These are phyloP conservation scores for Russula sp. DNA, from an alignment of 768 basidiomycete species.

Conservation along the genomic window DNA sequence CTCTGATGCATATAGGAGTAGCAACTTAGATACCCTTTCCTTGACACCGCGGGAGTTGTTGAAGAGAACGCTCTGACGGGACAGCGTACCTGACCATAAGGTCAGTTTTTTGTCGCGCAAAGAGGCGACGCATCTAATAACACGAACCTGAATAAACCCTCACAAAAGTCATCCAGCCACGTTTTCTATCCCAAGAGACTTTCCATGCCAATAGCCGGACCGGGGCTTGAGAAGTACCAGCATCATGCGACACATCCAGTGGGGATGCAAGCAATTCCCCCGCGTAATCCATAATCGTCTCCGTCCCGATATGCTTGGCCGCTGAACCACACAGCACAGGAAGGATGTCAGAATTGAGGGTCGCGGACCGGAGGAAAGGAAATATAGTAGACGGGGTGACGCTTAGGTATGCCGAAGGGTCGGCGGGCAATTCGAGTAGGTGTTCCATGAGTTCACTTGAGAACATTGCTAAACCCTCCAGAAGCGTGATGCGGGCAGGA, in stretches of 20 bases:
- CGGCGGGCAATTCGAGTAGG: constrained; percentile 55
- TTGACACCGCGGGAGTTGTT: constrained; percentile 67
- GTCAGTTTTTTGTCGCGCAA: constrained; percentile 23
- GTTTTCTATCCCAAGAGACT: constrained; percentile 76
- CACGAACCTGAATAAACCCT: constrained; percentile 78
- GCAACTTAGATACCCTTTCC: constrained; percentile 71
- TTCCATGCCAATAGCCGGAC: constrained; percentile 81
- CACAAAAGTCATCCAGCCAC: constrained; percentile 93
- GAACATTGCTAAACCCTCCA: constrained; percentile 78
- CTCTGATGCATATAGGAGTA: constrained; percentile 76
- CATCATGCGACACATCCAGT: constrained; percentile 54
- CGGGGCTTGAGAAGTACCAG: constrained; percentile 47
- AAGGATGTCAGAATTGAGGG: constrained; percentile 60
- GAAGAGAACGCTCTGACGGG: constrained; percentile 54
- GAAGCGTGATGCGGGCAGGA: constrained; percentile 61
- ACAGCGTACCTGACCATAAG: constrained; percentile 57
- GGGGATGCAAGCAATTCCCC: constrained; percentile 80
- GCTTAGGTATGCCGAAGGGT: constrained; percentile 63
- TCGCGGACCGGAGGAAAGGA: constrained; percentile 63
- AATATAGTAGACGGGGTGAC: constrained; percentile 53
- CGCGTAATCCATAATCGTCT: constrained; percentile 75
- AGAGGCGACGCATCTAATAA: background rate
- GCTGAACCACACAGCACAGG: constrained; percentile 86
- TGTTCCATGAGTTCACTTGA: constrained; percentile 78
- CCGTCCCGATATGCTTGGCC: constrained; percentile 75